Conservation (phyloP, 225 moss, liverwort and hornwort species). For the Thuidium tamariscinum region DNA sequence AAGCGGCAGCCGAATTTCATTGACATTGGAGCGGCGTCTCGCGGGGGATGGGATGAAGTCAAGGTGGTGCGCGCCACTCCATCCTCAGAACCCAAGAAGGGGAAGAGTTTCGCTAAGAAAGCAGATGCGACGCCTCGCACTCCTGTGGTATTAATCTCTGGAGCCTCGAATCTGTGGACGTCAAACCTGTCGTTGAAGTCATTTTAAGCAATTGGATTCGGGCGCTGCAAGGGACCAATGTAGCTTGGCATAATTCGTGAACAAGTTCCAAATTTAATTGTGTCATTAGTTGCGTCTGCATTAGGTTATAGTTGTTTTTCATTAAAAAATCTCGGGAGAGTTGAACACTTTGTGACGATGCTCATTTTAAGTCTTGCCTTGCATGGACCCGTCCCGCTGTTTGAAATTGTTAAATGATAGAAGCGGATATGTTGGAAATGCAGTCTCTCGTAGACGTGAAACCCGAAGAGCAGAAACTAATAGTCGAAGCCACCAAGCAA, state of each 20-base stretch:
- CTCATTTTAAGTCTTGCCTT: not conserved
- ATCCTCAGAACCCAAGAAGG: constrained; percentile 2
- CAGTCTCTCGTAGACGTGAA: constrained; percentile 42
- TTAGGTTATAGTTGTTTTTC: not conserved
- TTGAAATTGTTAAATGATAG: not conserved
- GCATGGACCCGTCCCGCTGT: not conserved
- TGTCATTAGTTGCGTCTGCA: not conserved
- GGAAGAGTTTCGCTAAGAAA: not conserved
- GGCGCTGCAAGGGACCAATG: not conserved
- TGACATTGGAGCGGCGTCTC: constrained; percentile 47
- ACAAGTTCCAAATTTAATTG: not conserved
- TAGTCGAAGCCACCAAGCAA: constrained; percentile 59
- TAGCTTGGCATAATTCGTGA: not conserved
- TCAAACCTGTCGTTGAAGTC: not conserved
- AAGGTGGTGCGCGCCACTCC: constrained; percentile 20
- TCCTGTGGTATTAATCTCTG: constrained; percentile 26
- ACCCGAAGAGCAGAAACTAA: constrained; percentile 38
- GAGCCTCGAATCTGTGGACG: not conserved
- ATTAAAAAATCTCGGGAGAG: not conserved
- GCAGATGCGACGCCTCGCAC: constrained; percentile 12
- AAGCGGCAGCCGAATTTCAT: constrained; percentile 50
- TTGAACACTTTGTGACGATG: not conserved
- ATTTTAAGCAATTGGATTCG: not conserved
- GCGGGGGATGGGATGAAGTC: constrained; percentile 50
- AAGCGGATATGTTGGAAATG: not conserved